These are phyloP conservation scores for Chytriomyces hyalinus DNA, from an alignment of 192 early-diverging fungal species.

Conservation along the genomic window DNA sequence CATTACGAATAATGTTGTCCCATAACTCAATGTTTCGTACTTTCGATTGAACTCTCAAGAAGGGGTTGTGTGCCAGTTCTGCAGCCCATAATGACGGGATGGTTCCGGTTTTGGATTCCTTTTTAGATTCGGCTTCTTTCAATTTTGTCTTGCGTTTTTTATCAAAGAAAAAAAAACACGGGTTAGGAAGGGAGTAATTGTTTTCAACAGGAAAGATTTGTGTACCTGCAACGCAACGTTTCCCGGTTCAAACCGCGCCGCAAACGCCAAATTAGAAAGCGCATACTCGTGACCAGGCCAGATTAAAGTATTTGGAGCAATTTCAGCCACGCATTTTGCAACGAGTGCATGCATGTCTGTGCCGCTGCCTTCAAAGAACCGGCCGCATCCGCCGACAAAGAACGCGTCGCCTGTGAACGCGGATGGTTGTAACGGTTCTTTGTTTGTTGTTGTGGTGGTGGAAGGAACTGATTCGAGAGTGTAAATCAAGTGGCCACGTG, in stretches of 20 bases:
- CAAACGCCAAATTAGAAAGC: constrained; percentile 11
- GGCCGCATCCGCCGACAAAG: constrained; percentile 22
- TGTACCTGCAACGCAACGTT: constrained; percentile 16
- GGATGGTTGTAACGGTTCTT: not conserved
- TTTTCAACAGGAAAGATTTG: too few species aligned
- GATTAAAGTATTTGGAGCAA: not conserved
- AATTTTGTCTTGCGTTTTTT: not conserved
- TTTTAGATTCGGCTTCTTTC: not conserved
- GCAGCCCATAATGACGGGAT: not conserved
- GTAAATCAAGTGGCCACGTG: constrained; percentile 5
- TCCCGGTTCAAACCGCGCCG: not conserved
- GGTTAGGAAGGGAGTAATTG: too few species aligned
- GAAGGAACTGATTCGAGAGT: not conserved
- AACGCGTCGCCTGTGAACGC: constrained; percentile 25
- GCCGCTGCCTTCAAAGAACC: constrained; percentile 9
- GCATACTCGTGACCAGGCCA: constrained; percentile 22
- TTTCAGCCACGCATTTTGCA: not conserved
- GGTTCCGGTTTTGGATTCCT: not conserved
- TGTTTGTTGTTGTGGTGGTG: too few species aligned
- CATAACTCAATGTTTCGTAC: not conserved
- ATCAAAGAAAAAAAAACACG: not conserved
- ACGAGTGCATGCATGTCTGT: constrained; percentile 14
- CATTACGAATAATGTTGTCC: not conserved
- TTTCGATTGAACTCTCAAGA: not conserved
- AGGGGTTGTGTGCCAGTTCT: not conserved